These are phyloP conservation scores for Russula sp. DNA, from an alignment of 768 basidiomycete genomes.

Conservation along the genomic window DNA sequence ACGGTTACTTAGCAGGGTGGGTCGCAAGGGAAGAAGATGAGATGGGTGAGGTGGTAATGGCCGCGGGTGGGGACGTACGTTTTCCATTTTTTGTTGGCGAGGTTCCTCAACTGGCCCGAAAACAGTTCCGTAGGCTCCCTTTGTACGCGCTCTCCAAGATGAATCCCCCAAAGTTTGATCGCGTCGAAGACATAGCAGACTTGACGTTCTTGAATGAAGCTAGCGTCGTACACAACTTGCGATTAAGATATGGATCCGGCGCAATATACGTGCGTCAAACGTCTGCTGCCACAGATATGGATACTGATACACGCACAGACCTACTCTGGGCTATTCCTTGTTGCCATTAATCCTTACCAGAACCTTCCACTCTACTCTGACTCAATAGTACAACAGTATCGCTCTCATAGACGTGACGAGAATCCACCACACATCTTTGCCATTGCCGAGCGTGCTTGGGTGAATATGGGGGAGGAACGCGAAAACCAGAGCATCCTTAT, in stretches of 20 bases:
- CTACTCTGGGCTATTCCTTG: conserved; percentile 94
- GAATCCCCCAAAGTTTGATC: conserved; percentile 98
- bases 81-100: conserved; percentile 4
- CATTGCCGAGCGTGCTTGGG: conserved; percentile 96
- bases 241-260: conserved; percentile 85
- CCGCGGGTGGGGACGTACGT: conserved; percentile 75
- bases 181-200: conserved; percentile 97
- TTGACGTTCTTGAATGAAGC: conserved; percentile 98
- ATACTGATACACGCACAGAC: conserved; percentile 50
- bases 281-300: neutral
- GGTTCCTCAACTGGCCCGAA: conserved; percentile 26
- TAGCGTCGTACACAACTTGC: conserved; percentile 96
- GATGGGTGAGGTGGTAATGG: conserved; percentile 79
- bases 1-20: conserved; percentile 95
- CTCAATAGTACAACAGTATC: conserved; percentile 84
- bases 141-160: conserved; percentile 87
- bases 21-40: conserved; percentile 85
- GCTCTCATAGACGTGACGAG: conserved; percentile 82
- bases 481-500: conserved; percentile 98
- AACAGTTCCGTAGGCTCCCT: conserved; percentile 63
- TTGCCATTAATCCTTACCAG: conserved; percentile 98
- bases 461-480: conserved; percentile 95
- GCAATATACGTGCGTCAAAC: conserved; percentile 80
- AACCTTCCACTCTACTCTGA: conserved; percentile 88
- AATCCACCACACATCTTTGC: conserved; percentile 97